phyloP scores from a whole-genome alignment of 805 yeast species.

The Torulaspora microellipsoides region DNA sequence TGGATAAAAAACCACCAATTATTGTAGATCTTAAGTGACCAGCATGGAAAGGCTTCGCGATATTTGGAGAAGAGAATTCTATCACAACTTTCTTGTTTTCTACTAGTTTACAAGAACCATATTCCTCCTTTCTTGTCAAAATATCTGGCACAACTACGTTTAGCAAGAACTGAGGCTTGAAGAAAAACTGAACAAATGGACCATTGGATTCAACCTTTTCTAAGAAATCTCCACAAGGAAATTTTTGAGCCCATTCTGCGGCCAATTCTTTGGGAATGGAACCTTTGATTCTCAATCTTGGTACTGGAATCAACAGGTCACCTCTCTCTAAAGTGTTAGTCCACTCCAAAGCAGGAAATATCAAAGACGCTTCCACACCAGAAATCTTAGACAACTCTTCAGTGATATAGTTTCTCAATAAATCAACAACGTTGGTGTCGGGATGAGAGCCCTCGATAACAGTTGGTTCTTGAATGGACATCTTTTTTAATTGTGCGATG shows the following conservation, averaged over 20 bases:
- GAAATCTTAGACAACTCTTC: constrained; percentile 69
- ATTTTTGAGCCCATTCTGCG: constrained; percentile 68
- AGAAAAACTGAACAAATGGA: constrained; percentile 85
- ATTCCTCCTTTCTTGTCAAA: constrained; percentile 52
- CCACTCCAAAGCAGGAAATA: constrained; percentile 84
- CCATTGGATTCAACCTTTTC: constrained; percentile 77
- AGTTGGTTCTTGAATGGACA: constrained; percentile 41
- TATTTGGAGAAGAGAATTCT: constrained; percentile 96
- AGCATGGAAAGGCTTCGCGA: constrained; percentile 99
- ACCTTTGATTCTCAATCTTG: constrained; percentile 83
- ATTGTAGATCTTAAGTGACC: constrained; percentile 97
- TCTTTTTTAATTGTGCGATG: constrained; percentile 31
- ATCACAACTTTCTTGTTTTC: constrained; percentile 64
- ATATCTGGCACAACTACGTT: constrained; percentile 67
- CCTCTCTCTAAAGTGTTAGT: constrained; percentile 85
- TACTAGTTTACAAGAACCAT: constrained; percentile 75
- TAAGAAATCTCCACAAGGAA: constrained; percentile 69
- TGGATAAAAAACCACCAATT: constrained; percentile 92
- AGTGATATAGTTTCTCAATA: constrained; percentile 85
- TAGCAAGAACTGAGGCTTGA: constrained; percentile 61
- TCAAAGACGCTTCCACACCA: constrained; percentile 62
- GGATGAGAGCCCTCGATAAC: constrained; percentile 61
- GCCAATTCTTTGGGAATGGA: constrained; percentile 73
- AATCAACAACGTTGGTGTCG: constrained; percentile 73
- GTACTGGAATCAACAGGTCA: constrained; percentile 87